Evolutionary conservation across 257 asterid genomes (phyloP).

Genomic region (Capsicum baccatum): DNA sequence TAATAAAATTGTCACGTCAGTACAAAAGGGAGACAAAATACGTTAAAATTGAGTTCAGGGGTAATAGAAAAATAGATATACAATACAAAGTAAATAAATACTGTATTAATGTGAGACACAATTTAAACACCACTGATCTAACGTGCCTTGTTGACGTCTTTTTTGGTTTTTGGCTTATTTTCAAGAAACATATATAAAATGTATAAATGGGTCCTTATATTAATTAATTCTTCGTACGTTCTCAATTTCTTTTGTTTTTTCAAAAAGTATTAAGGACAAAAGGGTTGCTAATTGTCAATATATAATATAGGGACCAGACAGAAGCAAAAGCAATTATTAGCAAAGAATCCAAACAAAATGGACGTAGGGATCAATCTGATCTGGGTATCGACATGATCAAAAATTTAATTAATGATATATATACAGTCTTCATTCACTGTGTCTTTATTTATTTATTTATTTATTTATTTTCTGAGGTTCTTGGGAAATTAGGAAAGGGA

Average conservation of each 20-base stretch:
- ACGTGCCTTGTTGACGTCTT: neutral
- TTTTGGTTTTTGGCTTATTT: no score
- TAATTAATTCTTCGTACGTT: neutral
- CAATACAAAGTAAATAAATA: neutral
- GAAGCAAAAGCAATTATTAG: no score
- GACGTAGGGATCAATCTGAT: no score
- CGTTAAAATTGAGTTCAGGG: no score
- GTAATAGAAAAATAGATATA: neutral
- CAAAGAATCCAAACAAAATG: no score
- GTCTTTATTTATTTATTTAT: neutral
- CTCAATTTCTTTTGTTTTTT: neutral
- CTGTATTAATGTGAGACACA: neutral
- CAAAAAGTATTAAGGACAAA: neutral
- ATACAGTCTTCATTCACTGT: neutral
- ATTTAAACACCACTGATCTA: neutral
- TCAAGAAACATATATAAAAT: no score
- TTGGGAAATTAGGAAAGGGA: neutral
- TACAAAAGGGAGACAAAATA: no score
- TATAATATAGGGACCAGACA: no score
- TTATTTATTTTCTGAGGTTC: neutral
- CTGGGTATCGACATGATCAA: no score
- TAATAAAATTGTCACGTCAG: no score
- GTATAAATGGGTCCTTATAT: neutral
- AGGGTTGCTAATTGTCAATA: neutral
- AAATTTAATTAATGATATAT: no score